A percentile compares a stretch with the other conserved stretches of the same genome.
Conservation (phyloP, 2,329 filamentous ascomycete genomes). For the Ramichloridium luteum region DNA sequence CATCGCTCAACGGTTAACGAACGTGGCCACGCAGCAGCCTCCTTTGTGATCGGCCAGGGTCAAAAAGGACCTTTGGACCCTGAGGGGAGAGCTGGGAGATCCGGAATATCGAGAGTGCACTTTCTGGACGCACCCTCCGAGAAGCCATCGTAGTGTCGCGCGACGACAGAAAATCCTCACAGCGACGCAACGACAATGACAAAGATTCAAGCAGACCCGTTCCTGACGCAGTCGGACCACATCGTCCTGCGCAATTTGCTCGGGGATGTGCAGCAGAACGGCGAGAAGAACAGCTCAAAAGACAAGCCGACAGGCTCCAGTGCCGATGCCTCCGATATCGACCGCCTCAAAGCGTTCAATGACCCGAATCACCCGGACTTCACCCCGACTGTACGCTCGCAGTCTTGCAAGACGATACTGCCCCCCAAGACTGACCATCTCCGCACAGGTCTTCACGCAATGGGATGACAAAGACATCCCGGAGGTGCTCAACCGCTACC, state of each 20-base stretch:
- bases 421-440: constrained; percentile 1
- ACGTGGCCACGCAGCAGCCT: too few species aligned
- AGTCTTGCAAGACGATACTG: too few species aligned
- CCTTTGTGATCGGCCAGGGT: too few species aligned
- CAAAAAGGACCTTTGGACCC: too few species aligned
- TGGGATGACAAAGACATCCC: constrained; percentile 40
- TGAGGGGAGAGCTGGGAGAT: too few species aligned
- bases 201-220: constrained; percentile 16
- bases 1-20: too few species aligned
- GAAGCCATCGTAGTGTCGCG: too few species aligned
- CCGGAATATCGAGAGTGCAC: too few species aligned
- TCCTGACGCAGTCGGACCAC: constrained; percentile 29
- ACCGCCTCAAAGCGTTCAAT: constrained; percentile 38
- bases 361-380: constrained; percentile 37
- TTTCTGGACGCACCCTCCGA: too few species aligned
- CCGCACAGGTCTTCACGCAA: constrained; percentile 33
- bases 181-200: too few species aligned
- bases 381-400: constrained; percentile 36
- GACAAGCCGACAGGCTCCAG: constrained; percentile 2
- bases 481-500: constrained; percentile 32
- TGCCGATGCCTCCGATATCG: constrained; percentile 25
- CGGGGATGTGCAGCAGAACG: constrained; percentile 16
- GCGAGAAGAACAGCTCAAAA: constrained; percentile 2
- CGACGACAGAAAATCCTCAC: too few species aligned
- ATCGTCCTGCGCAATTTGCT: constrained; percentile 30